Conservation (phyloP, 306 rosid species). For the Betula pendula region DNA sequence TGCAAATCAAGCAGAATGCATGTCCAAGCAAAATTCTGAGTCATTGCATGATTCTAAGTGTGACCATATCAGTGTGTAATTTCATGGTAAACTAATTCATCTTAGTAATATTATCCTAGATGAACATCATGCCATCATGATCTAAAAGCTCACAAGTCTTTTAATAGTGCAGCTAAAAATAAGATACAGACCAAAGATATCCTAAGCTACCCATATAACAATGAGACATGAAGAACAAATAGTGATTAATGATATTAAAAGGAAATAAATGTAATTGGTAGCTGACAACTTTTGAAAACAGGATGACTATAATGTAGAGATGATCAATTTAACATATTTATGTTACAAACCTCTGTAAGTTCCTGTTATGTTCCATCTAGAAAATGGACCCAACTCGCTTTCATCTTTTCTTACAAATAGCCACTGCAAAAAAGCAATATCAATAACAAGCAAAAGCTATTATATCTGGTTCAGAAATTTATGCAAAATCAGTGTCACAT, state of each 20-base stretch:
- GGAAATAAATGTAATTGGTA: background rate
- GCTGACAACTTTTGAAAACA: background rate
- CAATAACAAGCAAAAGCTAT: constrained; percentile 34
- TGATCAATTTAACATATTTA: background rate
- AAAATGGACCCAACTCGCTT: constrained; percentile 81
- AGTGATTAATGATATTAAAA: background rate
- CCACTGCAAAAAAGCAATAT: constrained; percentile 75
- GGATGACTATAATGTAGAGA: background rate
- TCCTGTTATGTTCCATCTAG: constrained; percentile 93
- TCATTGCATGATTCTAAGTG: background rate
- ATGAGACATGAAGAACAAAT: background rate
- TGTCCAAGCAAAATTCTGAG: background rate
- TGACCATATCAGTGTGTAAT: background rate
- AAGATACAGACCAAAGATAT: background rate
- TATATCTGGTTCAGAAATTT: constrained; percentile 22
- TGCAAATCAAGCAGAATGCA: background rate
- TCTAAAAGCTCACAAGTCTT: background rate
- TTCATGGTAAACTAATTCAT: background rate
- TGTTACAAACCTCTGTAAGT: constrained; percentile 81
- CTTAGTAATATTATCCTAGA: background rate
- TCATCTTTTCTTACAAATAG: constrained; percentile 75
- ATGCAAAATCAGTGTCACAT: constrained; percentile 14
- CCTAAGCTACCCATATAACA: background rate
- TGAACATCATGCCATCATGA: constrained; percentile 1
- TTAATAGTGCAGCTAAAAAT: background rate